phyloP scores from a whole-genome alignment of 2,329 filamentous ascomycete species.

The Arthrocladium fulminans region DNA sequence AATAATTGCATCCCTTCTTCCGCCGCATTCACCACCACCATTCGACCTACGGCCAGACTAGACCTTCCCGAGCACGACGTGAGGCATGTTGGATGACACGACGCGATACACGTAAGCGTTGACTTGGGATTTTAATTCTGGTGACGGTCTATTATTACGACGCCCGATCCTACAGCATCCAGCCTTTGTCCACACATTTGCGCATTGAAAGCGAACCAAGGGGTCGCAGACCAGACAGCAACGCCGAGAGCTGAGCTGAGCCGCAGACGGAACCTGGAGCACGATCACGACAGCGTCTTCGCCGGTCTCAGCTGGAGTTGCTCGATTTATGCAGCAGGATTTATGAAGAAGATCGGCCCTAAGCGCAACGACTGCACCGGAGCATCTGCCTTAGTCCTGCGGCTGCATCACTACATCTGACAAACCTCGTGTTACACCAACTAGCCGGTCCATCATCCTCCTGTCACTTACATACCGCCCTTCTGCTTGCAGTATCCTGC shows the following conservation, averaged over 20 bases:
- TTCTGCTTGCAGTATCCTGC: not conserved
- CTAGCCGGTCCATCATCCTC: constrained; percentile 1
- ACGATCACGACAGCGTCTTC: not conserved
- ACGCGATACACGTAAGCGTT: not conserved
- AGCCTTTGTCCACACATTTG: too few species aligned
- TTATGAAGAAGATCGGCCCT: not conserved
- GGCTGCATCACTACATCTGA: not conserved
- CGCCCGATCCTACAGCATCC: too few species aligned
- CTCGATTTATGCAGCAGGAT: not conserved
- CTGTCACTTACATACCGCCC: constrained; percentile 5
- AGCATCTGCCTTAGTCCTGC: not conserved
- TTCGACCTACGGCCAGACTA: not conserved
- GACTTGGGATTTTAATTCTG: not conserved
- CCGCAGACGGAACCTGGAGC: not conserved
- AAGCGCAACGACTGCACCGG: constrained; percentile 1
- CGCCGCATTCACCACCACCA: not conserved
- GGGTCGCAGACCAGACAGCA: not conserved
- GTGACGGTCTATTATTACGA: too few species aligned
- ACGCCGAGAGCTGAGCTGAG: not conserved
- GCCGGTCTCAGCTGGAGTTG: not conserved
- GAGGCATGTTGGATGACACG: not conserved
- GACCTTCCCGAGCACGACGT: not conserved
- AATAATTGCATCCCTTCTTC: not conserved
- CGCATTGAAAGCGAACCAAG: too few species aligned
- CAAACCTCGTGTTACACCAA: constrained; percentile 9